phyloP scores from a whole-genome alignment of 257 asterid species.

The Solanum infundibuliforme region DNA sequence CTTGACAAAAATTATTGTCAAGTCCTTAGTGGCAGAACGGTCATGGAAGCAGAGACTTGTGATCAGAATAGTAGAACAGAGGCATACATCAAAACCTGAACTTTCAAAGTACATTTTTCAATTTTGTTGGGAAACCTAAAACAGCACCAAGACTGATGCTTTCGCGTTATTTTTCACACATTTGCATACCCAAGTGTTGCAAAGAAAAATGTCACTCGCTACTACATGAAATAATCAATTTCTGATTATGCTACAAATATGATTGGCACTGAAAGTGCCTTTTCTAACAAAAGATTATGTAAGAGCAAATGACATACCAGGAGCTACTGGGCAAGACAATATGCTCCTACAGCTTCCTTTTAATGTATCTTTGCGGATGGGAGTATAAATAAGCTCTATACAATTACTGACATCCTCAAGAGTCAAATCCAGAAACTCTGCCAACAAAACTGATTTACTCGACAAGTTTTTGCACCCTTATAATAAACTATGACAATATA shows the following conservation, averaged over 20 bases:
- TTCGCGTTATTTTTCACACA: neutral
- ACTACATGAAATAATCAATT: neutral
- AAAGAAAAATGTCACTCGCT: neutral
- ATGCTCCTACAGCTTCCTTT: conserved; percentile 50
- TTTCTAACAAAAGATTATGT: neutral
- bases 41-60: neutral
- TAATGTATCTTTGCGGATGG: conserved; percentile 78
- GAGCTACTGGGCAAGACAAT: conserved; percentile 55
- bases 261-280: neutral
- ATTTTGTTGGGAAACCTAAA: neutral
- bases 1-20: neutral
- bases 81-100: neutral
- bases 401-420: conserved; percentile 58
- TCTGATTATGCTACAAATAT: neutral
- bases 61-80: neutral
- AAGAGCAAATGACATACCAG: conserved; percentile 43
- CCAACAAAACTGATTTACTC: conserved; percentile 5
- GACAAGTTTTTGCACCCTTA: conserved; percentile 2
- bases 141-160: neutral
- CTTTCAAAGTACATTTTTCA: neutral
- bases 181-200: neutral
- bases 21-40: neutral
- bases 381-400: conserved; percentile 71
- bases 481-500: neutral
- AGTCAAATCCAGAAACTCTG: conserved; percentile 73